A percentile compares a stretch with the other conserved stretches of the same genome.
Conservation (phyloP, 352 stramenopile species). For the Pythium angustatum region DNA sequence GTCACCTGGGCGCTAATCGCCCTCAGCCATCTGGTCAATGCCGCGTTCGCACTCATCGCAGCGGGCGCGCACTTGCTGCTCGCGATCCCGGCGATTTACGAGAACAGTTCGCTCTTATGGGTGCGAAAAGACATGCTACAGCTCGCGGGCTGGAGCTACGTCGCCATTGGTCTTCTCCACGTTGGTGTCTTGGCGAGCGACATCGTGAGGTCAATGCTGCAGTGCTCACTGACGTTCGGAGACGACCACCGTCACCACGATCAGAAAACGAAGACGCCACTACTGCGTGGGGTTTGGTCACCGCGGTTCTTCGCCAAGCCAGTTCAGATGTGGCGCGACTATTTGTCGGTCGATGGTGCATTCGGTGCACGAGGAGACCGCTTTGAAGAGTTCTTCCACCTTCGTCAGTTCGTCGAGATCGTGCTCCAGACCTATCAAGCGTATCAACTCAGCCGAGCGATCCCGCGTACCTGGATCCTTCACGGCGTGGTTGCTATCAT, state of each 20-base stretch:
- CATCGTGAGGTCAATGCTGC: not conserved
- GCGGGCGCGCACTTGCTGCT: not conserved
- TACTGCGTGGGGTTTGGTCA: too few species aligned
- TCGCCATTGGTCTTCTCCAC: slow-evolving; percentile 2
- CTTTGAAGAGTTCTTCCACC: slow-evolving; percentile 6
- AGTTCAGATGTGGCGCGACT: not conserved
- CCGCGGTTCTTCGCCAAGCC: not conserved
- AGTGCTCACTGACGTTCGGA: not conserved
- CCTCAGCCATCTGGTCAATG: not conserved
- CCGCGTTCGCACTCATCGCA: not conserved
- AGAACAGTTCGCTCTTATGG: not conserved
- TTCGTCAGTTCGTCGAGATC: slow-evolving; percentile 8
- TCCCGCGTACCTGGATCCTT: slow-evolving; percentile 3
- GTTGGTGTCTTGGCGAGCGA: not conserved
- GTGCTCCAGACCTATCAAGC: slow-evolving; percentile 11
- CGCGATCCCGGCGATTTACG: not conserved
- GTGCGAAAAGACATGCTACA: not conserved
- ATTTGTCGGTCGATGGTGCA: not conserved
- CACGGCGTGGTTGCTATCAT: slow-evolving; percentile 10
- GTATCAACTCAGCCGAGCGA: slow-evolving; percentile 1
- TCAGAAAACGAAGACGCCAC: too few species aligned
- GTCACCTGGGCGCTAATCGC: slow-evolving; percentile 6
- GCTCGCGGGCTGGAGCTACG: slow-evolving; percentile 7
- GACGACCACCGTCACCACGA: not conserved
- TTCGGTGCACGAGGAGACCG: not conserved